Percentiles rank a stretch among this genome's conserved stretches.
These are phyloP conservation scores for Aspergillus aculeatus DNA, from an alignment of 2,329 filamentous ascomycete genomes.

Conservation along the genomic window DNA sequence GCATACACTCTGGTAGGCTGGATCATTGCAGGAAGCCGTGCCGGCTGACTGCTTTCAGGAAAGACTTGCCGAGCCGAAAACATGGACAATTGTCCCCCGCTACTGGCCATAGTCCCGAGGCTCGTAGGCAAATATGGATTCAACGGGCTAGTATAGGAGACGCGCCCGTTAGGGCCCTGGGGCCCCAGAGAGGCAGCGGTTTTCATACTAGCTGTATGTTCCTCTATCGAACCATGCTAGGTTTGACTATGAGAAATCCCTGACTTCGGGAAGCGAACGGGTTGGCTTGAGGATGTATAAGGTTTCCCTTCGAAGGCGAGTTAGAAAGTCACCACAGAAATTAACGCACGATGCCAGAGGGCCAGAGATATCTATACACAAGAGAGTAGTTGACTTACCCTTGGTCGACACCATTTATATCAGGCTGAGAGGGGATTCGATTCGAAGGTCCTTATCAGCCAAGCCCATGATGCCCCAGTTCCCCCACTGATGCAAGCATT, in stretches of 20 bases:
- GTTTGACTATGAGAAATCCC: conserved; percentile 21
- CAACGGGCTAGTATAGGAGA: conserved; percentile 10
- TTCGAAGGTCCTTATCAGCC: conserved; percentile 1
- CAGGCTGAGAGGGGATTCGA: background rate
- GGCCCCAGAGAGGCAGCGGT: conserved; percentile 21
- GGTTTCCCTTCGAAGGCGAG: conserved; percentile 7
- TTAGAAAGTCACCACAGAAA: conserved; percentile 7
- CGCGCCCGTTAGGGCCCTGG: conserved; percentile 15
- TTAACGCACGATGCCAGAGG: background rate
- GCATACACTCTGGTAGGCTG: conserved; percentile 14
- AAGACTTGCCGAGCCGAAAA: conserved; percentile 6
- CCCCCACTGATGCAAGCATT: background rate
- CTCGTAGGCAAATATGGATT: conserved; percentile 17
- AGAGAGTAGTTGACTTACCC: conserved; percentile 11
- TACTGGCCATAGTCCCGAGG: background rate
- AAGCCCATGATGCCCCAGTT: conserved; percentile 2
- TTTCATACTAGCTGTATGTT: conserved; percentile 25
- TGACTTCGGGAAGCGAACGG: conserved; percentile 14
- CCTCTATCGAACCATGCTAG: conserved; percentile 25
- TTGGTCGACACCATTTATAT: conserved; percentile 6
- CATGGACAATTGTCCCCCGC: conserved; percentile 3
- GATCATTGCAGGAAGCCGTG: conserved; percentile 23
- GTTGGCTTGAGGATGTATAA: conserved; percentile 15
- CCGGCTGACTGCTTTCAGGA: background rate
- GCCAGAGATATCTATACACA: background rate